phyloP scores from a whole-genome alignment of 2,329 filamentous ascomycete species.

The Colletotrichum sp. region DNA sequence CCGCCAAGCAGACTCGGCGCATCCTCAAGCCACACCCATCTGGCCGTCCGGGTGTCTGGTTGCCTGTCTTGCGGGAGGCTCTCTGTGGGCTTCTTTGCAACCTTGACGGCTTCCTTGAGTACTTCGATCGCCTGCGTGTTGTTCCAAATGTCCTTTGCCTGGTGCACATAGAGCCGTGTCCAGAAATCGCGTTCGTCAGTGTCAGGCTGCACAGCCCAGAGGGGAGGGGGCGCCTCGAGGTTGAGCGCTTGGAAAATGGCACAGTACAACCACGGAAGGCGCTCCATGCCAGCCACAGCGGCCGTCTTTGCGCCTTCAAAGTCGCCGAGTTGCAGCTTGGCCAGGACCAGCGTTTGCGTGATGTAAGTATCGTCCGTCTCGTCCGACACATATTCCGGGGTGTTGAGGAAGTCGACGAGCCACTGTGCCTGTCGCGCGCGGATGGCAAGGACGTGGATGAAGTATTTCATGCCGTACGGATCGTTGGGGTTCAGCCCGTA shows the following conservation, averaged over 20 bases:
- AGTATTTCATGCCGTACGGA: slow-evolving; percentile 81
- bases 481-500: slow-evolving; percentile 78
- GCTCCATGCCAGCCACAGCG: slow-evolving; percentile 71
- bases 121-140: slow-evolving; percentile 72
- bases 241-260: slow-evolving; percentile 81
- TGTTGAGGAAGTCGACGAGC: slow-evolving; percentile 72
- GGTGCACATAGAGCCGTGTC: slow-evolving; percentile 75
- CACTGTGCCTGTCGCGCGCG: slow-evolving; percentile 78
- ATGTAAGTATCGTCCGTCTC: slow-evolving; percentile 66
- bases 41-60: slow-evolving; percentile 60
- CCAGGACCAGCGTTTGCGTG: slow-evolving; percentile 77
- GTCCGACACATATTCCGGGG: slow-evolving; percentile 43
- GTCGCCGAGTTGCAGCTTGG: slow-evolving; percentile 71
- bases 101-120: slow-evolving; percentile 71
- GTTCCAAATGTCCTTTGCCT: slow-evolving; percentile 86
- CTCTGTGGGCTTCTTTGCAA: slow-evolving; percentile 46
- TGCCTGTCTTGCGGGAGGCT: slow-evolving; percentile 44
- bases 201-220: slow-evolving; percentile 80
- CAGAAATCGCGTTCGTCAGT: slow-evolving; percentile 69
- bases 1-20: slow-evolving; percentile 72
- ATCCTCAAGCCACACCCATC: slow-evolving; percentile 81
- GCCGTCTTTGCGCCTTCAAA: slow-evolving; percentile 66
- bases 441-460: slow-evolving; percentile 85
- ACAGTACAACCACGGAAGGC: slow-evolving; percentile 84
- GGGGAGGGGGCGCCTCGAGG: slow-evolving; percentile 75